Percentiles rank a stretch among this genome's conserved stretches.
Evolutionary conservation across 208 protist species (phyloP).

Genomic region (Blechomonas ayalai): DNA sequence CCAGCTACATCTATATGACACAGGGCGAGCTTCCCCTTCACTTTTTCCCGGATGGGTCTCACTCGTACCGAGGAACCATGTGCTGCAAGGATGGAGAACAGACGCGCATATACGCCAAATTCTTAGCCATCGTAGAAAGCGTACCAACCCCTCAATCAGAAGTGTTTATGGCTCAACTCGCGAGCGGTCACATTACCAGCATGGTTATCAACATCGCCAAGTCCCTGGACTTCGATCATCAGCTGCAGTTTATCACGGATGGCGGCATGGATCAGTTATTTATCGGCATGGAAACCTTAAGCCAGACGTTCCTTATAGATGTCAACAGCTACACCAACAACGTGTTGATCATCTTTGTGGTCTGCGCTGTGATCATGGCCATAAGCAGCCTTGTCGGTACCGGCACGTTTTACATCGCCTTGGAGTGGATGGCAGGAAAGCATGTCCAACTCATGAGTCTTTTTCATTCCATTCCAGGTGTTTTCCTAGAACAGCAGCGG

Average conservation of each 20-base stretch:
- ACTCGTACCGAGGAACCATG: neutral
- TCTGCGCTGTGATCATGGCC: neutral
- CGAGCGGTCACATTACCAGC: slow-evolving; percentile 5
- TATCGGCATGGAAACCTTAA: neutral
- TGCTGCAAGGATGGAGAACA: neutral
- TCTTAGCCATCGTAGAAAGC: neutral
- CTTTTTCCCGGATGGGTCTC: slow-evolving; percentile 1
- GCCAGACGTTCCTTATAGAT: neutral
- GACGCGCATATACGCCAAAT: slow-evolving; percentile 2
- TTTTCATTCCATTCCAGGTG: slow-evolving; percentile 5
- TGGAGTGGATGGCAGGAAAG: slow-evolving; percentile 8
- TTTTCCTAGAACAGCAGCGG: slow-evolving; percentile 8
- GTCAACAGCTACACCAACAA: neutral
- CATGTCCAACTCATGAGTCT: slow-evolving; percentile 9
- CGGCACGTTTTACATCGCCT: slow-evolving; percentile 3
- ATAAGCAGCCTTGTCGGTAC: neutral
- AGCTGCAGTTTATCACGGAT: slow-evolving; percentile 13
- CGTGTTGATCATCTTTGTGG: neutral
- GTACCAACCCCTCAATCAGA: neutral
- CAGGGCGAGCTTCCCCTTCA: slow-evolving; percentile 3
- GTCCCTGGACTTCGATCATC: slow-evolving; percentile 2
- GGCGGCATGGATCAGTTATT: slow-evolving; percentile 7
- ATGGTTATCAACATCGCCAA: slow-evolving; percentile 11
- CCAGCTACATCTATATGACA: slow-evolving; percentile 3
- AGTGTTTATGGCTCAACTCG: neutral